Evolutionary conservation across 305 asterid genomes (phyloP), one percentile per base, ranked within the genome.

Genomic region (Rubia tinctorum): DNA sequence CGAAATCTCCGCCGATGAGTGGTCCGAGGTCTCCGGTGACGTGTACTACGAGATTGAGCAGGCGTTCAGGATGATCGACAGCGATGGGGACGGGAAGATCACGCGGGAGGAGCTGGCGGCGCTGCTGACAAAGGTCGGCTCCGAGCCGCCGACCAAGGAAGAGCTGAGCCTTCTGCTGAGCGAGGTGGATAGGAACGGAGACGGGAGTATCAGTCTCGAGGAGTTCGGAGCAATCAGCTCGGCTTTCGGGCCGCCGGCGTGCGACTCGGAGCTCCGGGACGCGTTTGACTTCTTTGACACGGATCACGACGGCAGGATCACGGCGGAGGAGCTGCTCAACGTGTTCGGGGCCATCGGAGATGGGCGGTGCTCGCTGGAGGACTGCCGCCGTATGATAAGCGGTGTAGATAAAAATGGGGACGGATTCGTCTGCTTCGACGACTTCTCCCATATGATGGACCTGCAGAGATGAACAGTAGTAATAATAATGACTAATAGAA

Each of bases 371-470:
- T 79, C 98, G 86, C 81, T 93, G 76, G 96, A 89, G 78, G 97
- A 93, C 70, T 93, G 98, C 86, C 80, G 85, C 85, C 84, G 90
- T 71, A 93, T 93, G 98, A 93, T 93, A 63, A 72, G 78, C 18
- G 89, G 91, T 1, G 98, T 89, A 4, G 93, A 91, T 70, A 81
- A 81, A 17, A 91, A 88, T n/a, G 90, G 93, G n/a, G 98, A 88
- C 70, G 98, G 98, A 20, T 88, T 91, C 78, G 98, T 93, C 23
- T 89, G 98, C 84, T 89, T 88, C 73, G 96, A 86, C 73, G 98
- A 93, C 83, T 93, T 93, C 66, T 47, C 88, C 23, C 86, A 79
- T 70, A 89, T 93, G 98, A 93, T 93, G 98, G 96, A 84, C 75
- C 80, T 53, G 71, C 89, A 84, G 53, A 45, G 84, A 80, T 87